Percentiles rank a stretch among this genome's conserved stretches.
These are phyloP conservation scores for Quillaja saponaria DNA, from an alignment of 306 rosid species.

Conservation along the genomic window DNA sequence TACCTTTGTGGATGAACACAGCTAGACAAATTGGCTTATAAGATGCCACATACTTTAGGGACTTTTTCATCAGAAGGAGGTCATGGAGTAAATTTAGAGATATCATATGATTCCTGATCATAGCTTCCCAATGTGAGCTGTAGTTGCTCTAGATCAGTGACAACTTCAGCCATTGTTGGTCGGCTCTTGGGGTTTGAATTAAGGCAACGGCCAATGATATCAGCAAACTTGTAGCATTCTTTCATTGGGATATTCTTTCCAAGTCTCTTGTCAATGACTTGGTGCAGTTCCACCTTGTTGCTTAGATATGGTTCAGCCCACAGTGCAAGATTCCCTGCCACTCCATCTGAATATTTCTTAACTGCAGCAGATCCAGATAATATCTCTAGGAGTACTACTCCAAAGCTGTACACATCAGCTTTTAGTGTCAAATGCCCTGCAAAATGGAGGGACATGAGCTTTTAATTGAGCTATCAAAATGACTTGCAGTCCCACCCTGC, in stretches of 20 bases:
- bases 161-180: constrained; percentile 44
- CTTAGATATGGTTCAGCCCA: constrained; percentile 38
- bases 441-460: neutral
- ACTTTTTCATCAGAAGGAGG: constrained; percentile 15
- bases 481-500: neutral
- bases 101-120: neutral
- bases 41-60: too few relatives aligned
- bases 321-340: constrained; percentile 32
- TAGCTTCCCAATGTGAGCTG: constrained; percentile 16
- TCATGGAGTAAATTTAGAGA: constrained; percentile 2
- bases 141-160: constrained; percentile 31
- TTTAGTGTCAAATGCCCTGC: constrained; percentile 49
- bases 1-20: too few relatives aligned
- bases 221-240: constrained; percentile 35
- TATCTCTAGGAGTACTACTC: constrained; percentile 52
- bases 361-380: constrained; percentile 36
- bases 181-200: constrained; percentile 20
- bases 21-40: too few relatives aligned
- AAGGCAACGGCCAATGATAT: constrained; percentile 39
- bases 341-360: constrained; percentile 38
- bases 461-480: neutral
- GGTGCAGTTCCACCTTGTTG: constrained; percentile 15
- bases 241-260: constrained; percentile 31
- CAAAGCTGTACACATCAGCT: constrained; percentile 50
- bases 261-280: constrained; percentile 34